A percentile compares a stretch with the other conserved stretches of the same genome.
Conservation (phyloP, 2,329 filamentous ascomycete species). For the Sporothrix schenckii region DNA sequence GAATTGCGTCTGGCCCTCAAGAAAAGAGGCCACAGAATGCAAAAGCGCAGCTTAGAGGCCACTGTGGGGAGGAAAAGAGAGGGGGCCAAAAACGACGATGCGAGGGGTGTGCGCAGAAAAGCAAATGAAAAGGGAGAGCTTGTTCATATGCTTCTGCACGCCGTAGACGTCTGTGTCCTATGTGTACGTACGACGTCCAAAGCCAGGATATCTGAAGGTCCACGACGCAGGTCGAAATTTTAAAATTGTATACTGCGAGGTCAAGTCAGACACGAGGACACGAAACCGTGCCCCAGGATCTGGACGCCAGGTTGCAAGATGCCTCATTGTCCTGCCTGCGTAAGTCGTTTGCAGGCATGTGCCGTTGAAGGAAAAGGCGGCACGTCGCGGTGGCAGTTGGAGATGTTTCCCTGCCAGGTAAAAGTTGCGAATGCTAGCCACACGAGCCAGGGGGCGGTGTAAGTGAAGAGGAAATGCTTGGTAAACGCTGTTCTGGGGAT, state of each 20-base stretch:
- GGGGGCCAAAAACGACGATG: neutral
- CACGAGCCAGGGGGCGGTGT: slow-evolving; percentile 3
- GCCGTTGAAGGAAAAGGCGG: neutral
- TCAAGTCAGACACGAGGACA: neutral
- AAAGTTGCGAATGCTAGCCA: slow-evolving; percentile 16
- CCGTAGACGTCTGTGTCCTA: slow-evolving; percentile 12
- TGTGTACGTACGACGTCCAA: slow-evolving; percentile 12
- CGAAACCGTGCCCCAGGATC: neutral
- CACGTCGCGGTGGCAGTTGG: slow-evolving; percentile 11
- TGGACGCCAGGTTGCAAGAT: neutral
- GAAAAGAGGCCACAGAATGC: neutral
- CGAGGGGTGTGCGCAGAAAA: slow-evolving; percentile 13
- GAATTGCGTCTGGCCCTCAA: neutral
- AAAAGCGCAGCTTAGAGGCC: neutral
- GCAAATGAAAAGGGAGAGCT: slow-evolving; percentile 22
- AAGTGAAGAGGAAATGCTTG: slow-evolving; percentile 29
- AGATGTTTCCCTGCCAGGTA: slow-evolving; percentile 21
- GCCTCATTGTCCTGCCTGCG: neutral
- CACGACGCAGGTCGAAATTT: neutral
- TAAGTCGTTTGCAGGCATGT: neutral
- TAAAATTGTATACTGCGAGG: neutral
- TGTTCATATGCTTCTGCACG: slow-evolving; percentile 4
- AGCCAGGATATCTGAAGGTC: neutral
- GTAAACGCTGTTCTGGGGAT: slow-evolving; percentile 10
- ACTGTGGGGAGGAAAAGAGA: slow-evolving; percentile 21